phyloP scores from a whole-genome alignment of 2,329 filamentous ascomycete genomes.

The Xylaria arbuscula region DNA sequence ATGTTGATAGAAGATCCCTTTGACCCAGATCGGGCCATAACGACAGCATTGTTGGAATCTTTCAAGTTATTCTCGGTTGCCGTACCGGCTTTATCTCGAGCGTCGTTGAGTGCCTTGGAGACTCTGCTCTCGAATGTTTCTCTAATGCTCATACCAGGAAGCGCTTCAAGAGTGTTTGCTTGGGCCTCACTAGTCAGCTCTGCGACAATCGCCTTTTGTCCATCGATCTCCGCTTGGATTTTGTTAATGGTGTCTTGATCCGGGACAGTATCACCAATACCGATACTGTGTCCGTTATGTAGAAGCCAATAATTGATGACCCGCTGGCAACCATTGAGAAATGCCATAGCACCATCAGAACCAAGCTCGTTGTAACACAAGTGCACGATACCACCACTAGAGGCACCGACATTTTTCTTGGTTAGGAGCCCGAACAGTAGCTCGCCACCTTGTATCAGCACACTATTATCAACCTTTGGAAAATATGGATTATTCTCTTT shows the following conservation, averaged over 20 bases:
- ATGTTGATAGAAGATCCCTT: slow-evolving; percentile 99
- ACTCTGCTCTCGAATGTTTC: slow-evolving; percentile 99
- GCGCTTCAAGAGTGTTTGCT: slow-evolving; percentile 86
- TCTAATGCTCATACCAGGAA: slow-evolving; percentile 98
- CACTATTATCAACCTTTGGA: slow-evolving; percentile 78
- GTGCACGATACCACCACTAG: slow-evolving; percentile 90
- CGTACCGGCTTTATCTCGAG: slow-evolving; percentile 95
- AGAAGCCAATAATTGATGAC: slow-evolving; percentile 98
- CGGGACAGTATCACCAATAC: slow-evolving; percentile 97
- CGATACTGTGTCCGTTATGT: slow-evolving; percentile 96
- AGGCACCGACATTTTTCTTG: slow-evolving; percentile 94
- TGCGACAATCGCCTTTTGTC: slow-evolving; percentile 84
- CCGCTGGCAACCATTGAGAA: slow-evolving; percentile 94
- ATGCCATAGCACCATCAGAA: slow-evolving; percentile 84
- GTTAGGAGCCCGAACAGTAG: slow-evolving; percentile 89
- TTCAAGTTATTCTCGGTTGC: slow-evolving; percentile 92
- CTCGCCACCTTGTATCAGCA: slow-evolving; percentile 87
- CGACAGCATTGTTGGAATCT: slow-evolving; percentile 94
- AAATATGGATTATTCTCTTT: slow-evolving; percentile 52
- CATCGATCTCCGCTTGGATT: slow-evolving; percentile 83
- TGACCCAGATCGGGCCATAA: slow-evolving; percentile 95
- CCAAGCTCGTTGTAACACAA: slow-evolving; percentile 97
- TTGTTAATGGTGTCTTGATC: slow-evolving; percentile 84
- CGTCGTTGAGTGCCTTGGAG: slow-evolving; percentile 91
- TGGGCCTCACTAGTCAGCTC: slow-evolving; percentile 81